phyloP scores from a whole-genome alignment of 83 land plant species.

The Thuja plicata region DNA sequence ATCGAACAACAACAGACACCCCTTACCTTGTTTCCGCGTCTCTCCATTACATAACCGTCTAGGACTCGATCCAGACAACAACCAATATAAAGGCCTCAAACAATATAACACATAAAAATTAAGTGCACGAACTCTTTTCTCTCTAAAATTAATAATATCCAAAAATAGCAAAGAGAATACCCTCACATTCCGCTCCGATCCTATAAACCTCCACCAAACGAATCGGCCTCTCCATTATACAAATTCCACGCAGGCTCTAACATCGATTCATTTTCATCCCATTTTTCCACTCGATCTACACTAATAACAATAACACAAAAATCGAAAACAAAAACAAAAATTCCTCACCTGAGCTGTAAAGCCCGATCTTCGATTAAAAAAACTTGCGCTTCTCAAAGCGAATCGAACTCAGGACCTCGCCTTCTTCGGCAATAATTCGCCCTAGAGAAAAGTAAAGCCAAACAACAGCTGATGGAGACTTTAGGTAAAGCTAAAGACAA shows the following conservation, averaged over 20 bases:
- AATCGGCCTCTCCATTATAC: neutral
- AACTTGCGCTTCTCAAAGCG: neutral
- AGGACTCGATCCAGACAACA: neutral
- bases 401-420: neutral
- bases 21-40: neutral
- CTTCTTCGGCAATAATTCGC: neutral
- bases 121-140: neutral
- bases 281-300: neutral
- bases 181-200: conserved; percentile 5
- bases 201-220: neutral
- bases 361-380: conserved; percentile 2
- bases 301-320: neutral
- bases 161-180: neutral
- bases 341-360: conserved; percentile 6
- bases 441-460: neutral
- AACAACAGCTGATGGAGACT: neutral
- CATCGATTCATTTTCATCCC: neutral
- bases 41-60: neutral
- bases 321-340: neutral
- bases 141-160: neutral
- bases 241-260: neutral
- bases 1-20: neutral
- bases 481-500: neutral
- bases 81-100: neutral
- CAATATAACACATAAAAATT: neutral